Evolutionary conservation across 2,329 filamentous ascomycete species (phyloP), one percentile per base, ranked within the genome.

Genomic region (Colletotrichum sp.): DNA sequence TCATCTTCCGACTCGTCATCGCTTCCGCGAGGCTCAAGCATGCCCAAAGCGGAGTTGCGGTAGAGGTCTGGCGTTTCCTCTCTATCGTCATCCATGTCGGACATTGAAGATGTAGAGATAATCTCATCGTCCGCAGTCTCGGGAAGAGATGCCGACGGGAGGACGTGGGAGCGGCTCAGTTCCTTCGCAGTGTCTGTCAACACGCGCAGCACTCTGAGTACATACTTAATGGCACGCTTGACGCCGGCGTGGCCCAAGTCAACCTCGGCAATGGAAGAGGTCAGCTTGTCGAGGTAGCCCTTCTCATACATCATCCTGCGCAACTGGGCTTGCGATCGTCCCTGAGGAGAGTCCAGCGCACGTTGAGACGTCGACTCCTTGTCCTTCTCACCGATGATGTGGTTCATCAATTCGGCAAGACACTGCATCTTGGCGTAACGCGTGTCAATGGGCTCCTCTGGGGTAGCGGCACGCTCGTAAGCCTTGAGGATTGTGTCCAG

Each of bases 261-360:
- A 76, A 99, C 94, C 81, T 99, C 98, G 21, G 97, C 95, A 80
- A 99, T 96, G 1, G 98, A 98, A 15, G 93, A 92, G 3, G 97
- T 99, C 75, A 99, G 87, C 64, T 96, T 94, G 28, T 95, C 92
- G 77, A 99, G 93, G 83, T 97, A 98, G 72, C 98, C 96, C 87
- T 99, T 99, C 86, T 99, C 97, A 81, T 98, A 99, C 97, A 99
- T 99, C 76, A 98, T 92, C 79, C 96, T 95, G 39, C 95, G 94
- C 79, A 99, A 91, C 81, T 98, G 96, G 80, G 94, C 93, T 78
- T 96, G 94, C 9, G 96, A 96, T 59, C 89, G 87, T 28, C 84
- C 82, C 60, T 87, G 81, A 5, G 83, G 78, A 10, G 84, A 83
- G 21, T 83, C 82, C 16, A 80, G 73, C 34, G 80, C 79, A 76